Evolutionary conservation across 208 protist species (phyloP), one percentile per base, ranked within the genome.

Genomic region (Trypanosoma vivax): DNA sequence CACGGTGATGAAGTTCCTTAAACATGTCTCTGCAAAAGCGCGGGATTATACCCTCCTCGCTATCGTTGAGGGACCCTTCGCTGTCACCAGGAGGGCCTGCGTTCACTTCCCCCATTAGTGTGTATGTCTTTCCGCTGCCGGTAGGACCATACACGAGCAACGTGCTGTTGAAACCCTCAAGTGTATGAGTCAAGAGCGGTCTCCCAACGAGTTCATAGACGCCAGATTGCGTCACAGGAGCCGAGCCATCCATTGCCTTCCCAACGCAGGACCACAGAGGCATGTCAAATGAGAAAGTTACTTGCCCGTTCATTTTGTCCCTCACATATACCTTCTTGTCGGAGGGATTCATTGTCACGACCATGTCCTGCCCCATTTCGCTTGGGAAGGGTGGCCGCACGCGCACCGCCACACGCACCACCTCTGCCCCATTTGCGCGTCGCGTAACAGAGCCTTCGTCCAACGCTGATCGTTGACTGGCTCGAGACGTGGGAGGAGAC

Each of bases 61-160:
- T 41, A 19, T 50, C 30, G 25, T 64, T 57, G 21, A 63, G 39
- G 1, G 45, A 39, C 18, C 52, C 63, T 7, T 63, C 45, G 23
- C 50, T 35, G n/a, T 55, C 52, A 58, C 39, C 49, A 1, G 37
- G 18, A 34, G 29, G 4, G 18, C 37, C 48, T 37, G 6, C 1
- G 2, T 31, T 45, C 16, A 47, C 14, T 16, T 80, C 66, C 13
- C 88, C 88, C 65, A 93, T 86, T 77, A 95, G 92, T 6, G 83
- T 92, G 75, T 93, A 86, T 28, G 85, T 92, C 61, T 95, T 95
- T 24, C 85, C 94, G 55, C 81, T 89, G 25, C 85, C 83, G 10
- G 94, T 97, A 45, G 83, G 78, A 10, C 90, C 88, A 53, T 96
- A 96, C 10, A 88, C 84, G 55, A 96, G 89, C 29, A 97, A 55